Evolutionary conservation across 495 filamentous ascomycete genomes (phyloP).

Genomic region (Podospora conica): DNA sequence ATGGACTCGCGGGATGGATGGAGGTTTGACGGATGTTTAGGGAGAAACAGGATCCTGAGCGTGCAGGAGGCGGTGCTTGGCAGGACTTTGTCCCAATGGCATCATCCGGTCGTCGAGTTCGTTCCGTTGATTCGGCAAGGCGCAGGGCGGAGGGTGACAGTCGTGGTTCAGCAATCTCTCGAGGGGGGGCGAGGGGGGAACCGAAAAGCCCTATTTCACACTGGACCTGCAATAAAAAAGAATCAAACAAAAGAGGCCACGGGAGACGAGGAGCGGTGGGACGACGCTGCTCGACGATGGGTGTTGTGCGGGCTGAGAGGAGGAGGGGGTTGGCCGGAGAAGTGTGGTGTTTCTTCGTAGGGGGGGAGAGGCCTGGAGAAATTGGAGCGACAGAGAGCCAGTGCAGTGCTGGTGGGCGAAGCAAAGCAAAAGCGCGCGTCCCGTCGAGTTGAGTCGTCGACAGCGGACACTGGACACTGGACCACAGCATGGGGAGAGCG

Average conservation of each 20-base stretch:
- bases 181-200: too few relatives aligned
- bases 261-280: not conserved
- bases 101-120: conserved; percentile 5
- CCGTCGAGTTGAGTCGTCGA: too few relatives aligned
- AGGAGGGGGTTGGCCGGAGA: not conserved
- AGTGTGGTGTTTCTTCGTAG: conserved; percentile 4
- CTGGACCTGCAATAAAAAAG: not conserved
- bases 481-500: not conserved
- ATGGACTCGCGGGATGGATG: not conserved
- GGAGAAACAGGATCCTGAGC: conserved; percentile 11
- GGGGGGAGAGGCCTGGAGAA: conserved; percentile 5
- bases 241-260: not conserved
- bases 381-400: conserved; percentile 2
- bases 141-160: not conserved
- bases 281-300: not conserved
- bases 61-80: conserved; percentile 8
- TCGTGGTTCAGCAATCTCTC: too few relatives aligned
- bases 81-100: conserved; percentile 8
- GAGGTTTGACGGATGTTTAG: conserved; percentile 5
- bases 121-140: conserved; percentile 1
- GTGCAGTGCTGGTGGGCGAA: not conserved
- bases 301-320: not conserved
- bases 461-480: too few relatives aligned
- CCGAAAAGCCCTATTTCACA: not conserved
- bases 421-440: not conserved